Conservation (phyloP, 345 rosid species). For the Gossypium arboreum region DNA sequence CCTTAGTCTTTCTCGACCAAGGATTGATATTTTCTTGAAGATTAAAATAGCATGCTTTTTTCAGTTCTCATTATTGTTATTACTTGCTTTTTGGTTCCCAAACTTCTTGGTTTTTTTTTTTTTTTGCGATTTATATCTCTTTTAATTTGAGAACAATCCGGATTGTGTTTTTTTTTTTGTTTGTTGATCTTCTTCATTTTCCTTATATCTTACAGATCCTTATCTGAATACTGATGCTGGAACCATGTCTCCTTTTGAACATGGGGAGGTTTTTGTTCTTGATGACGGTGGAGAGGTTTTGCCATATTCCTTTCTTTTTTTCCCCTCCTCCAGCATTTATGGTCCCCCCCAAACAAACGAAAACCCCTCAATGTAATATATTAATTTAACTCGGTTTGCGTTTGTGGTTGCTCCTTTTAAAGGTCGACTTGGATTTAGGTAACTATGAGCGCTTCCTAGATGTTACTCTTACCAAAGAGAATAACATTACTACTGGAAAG, state of each 20-base stretch:
- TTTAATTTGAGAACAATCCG: not conserved
- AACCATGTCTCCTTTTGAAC: conserved; percentile 98
- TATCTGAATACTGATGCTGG: conserved; percentile 95
- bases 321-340: not conserved
- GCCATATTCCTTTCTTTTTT: not conserved
- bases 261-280: conserved; percentile 95
- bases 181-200: not conserved
- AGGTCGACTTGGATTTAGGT: conserved; percentile 99
- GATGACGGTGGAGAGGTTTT: conserved; percentile 98
- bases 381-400: not conserved
- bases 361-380: not conserved
- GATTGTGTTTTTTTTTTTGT: not conserved
- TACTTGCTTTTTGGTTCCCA: conserved; percentile 1
- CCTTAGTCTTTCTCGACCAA: not conserved
- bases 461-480: conserved; percentile 77
- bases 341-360: too few species aligned
- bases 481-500: conserved; percentile 94
- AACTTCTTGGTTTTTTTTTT: not conserved
- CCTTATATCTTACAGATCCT: conserved; percentile 60
- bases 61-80: not conserved
- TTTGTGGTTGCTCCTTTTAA: conserved; percentile 12
- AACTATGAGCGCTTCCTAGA: conserved; percentile 94
- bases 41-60: not conserved
- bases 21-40: not conserved
- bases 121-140: not conserved